Evolutionary conservation across 2,329 filamentous ascomycete species (phyloP), one percentile per base, ranked within the genome.

Genomic region (Cladosporium austrohemisphaericum): DNA sequence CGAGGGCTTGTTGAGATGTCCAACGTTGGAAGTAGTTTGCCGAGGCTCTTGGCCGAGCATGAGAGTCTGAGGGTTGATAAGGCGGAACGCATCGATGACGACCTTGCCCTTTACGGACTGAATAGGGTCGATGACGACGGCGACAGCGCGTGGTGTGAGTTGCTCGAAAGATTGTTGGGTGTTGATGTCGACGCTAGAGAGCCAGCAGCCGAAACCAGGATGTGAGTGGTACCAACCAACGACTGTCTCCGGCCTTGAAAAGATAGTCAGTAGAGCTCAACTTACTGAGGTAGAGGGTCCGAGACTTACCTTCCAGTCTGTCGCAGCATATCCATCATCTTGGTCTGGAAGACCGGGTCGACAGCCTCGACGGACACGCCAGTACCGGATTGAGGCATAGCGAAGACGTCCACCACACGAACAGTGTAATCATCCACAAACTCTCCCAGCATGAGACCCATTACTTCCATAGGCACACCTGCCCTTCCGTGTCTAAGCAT

Each of bases 251-350:
- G 91, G 91, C 68, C 91, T 95, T 33, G 9, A 19, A 47, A 41
- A 13, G 23, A 26, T 16, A 18, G 25, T 51, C 18, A 59, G 44
- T 23, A 31, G 49, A 3, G 18, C 16, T 29, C 25, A 37, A 16
- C 32, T 19, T 7, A 10, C 9, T 35, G 20, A 1, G 9, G 13
- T 18, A 8, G 6, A 29, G 28, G n/a, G n/a, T n/a, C n/a, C 36
- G 29, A 45, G 18, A 36, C 80, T 62, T 76, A 94, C 89, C 93
- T 81, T 73, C 93, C 93, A 51, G 93, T 98, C 77, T 98, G 93
- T 65, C 88, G 81, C 68, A 98, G 77, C 93, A 98, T 97, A 69
- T 98, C 93, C 93, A 98, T 98, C 93, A 98, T 98, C 79, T 96
- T 98, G 65, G 90, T 96, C 76, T 98, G 93, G 71, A 98, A 98